Base-by-base conservation (phyloP, 495 filamentous ascomycete species). In the Amorphotheca resinae region DNA sequence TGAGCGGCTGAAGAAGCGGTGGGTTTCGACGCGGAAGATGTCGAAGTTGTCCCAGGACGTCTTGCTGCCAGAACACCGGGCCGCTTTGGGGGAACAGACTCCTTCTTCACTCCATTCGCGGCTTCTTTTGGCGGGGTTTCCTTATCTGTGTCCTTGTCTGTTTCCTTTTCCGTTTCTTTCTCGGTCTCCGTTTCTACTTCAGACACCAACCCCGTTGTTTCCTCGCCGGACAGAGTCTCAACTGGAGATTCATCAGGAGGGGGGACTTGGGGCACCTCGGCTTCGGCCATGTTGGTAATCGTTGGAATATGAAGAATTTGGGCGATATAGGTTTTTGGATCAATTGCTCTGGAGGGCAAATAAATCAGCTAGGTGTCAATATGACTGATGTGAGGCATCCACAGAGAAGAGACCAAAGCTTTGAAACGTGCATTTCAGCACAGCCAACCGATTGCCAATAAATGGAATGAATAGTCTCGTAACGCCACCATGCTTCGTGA, bases 91-190 rank as follows among this genome's bases (percentile, higher is more conserved):
- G 44, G 45, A 18, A 48, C 45, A 51, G 45, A 53, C 32, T 58
- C 55, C 41, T 55, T 55, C 46, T 53, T 56, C 12, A 44, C 39
- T n/a, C 51, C 51, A 45, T 54, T 54, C 1, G 45, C 26, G 20
- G 43, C 42, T 16, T 44, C 44, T 41, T 50, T 51, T 12, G 43
- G 36, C 12, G 42, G 32, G 8, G 26, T 16, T 31, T 40, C 34
- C 11, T n/a, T n/a, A n/a, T 23, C 45, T 20, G 43, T 26, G n/a
- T 50, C 50, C 36, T 45, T 52, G 25, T 52, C 49, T 9, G 52
- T 50, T 33, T 49, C 52, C 0, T 42, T 42, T 18, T 52, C 49
- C 8, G 38, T 22, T 26, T 11, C 47, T 28, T 46, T 53, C 18
- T 50, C 54, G n/a, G 54, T 45, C 38, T 53, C 54, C 1, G 50